A percentile compares a stretch with the other conserved stretches of the same genome.
Conservation (phyloP, 495 filamentous ascomycete species). For the Tuber indicum region DNA sequence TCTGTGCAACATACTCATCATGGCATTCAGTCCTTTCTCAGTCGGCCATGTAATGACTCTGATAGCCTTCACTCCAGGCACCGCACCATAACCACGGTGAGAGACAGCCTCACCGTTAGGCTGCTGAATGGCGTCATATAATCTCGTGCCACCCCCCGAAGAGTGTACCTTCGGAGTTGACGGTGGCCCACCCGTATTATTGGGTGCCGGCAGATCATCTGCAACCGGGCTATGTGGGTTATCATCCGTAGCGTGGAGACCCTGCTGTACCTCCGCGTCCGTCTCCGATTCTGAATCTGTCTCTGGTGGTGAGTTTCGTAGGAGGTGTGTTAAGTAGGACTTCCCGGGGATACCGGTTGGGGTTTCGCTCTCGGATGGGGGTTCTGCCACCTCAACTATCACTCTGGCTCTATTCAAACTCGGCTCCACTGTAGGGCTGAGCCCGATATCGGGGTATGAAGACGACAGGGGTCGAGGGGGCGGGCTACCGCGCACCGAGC, state of each 20-base stretch:
- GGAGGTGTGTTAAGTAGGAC: conserved; percentile 43
- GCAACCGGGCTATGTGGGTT: neutral
- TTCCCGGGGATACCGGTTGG: conserved; percentile 40
- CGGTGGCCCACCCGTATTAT: conserved; percentile 11
- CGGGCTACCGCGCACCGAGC: conserved; percentile 23
- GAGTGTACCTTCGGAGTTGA: conserved; percentile 21
- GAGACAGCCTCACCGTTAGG: conserved; percentile 40
- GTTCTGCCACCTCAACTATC: conserved; percentile 60
- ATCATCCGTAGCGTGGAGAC: neutral
- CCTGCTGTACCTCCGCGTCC: neutral
- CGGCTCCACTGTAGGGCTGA: conserved; percentile 11
- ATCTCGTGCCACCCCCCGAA: conserved; percentile 31
- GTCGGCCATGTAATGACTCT: conserved; percentile 37
- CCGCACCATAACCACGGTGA: conserved; percentile 25
- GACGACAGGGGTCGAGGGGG: conserved; percentile 26
- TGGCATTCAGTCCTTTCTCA: conserved; percentile 31
- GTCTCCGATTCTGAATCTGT: conserved; percentile 11
- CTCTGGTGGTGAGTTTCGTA: conserved; percentile 32
- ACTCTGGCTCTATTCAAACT: conserved; percentile 39
- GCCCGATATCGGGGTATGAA: conserved; percentile 17
- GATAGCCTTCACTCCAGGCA: conserved; percentile 29
- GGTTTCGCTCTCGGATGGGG: conserved; percentile 48
- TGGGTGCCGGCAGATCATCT: conserved; percentile 16
- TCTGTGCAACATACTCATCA: conserved; percentile 42
- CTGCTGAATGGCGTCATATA: conserved; percentile 24